Evolutionary conservation across 225 moss, liverwort and hornwort species (phyloP), one percentile per base, ranked within the genome.

Genomic region (Bryoerythrophyllum caledonicum): DNA sequence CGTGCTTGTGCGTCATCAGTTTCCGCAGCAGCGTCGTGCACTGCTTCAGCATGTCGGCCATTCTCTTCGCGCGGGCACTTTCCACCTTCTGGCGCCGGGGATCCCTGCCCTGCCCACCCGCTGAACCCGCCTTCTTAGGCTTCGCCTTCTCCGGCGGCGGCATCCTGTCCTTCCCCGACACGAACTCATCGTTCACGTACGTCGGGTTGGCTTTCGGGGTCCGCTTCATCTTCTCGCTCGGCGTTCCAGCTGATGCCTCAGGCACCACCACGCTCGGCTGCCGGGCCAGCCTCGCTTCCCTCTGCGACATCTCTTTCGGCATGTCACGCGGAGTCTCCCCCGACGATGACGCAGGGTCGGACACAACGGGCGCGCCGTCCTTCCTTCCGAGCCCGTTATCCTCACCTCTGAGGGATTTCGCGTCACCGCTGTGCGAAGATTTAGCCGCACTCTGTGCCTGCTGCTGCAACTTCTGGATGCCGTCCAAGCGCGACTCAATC

Each of bases 151-250:
- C 99, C 19, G 95, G 93, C 5, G 99, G 95, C 5, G 99, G 99
- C 95, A 99, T 99, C 85, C 89, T 95, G 14, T 99, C 95, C 78
- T 93, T 99, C 16, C 99, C 99, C 10, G 99, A 95, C 0, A 99
- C 90, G 17, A 99, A 99, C 73, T 73, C 73, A 80, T 99, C 99
- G 5, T 99, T 95, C 71, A 93, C 75, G 43, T 99, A 99, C 1
- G 93, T 76, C 80, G 95, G 99, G 27, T 99, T 99, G 0, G 99
- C 75, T 16, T 60, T 65, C 44, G 65, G 65, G 70, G 97, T 97
- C 10, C 97, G 83, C 84, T 97, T 97, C 84, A 91, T 93, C 80
- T 97, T 90, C 58, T 90, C 60, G 44, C 90, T 89, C 37, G 99
- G 95, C 1, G 99, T 99, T 10, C 99, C 99, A 16, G 78, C 83